These are phyloP conservation scores for Plectranthus barbatus DNA, from an alignment of 257 asterid species.

Conservation along the genomic window DNA sequence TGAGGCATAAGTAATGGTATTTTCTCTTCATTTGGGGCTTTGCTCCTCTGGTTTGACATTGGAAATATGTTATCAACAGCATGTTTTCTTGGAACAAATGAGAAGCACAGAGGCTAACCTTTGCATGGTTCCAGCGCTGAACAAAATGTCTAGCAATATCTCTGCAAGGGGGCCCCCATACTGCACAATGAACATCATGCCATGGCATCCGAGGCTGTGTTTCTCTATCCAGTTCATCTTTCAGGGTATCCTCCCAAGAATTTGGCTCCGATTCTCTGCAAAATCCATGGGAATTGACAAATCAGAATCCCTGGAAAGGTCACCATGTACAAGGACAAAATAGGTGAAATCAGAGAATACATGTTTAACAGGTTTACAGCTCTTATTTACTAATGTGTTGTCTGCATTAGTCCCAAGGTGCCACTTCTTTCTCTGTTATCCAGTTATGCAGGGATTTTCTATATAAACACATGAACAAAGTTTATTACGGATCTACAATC, in stretches of 20 bases:
- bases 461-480: background rate
- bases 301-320: background rate
- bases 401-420: background rate
- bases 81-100: background rate
- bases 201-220: slow-evolving; percentile 98
- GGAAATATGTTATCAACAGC: slow-evolving; percentile 22
- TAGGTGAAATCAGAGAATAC: background rate
- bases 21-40: slow-evolving; percentile 77
- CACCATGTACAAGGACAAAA: background rate
- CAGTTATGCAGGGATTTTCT: background rate
- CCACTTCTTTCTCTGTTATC: background rate
- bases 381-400: background rate
- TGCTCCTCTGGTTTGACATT: slow-evolving; percentile 57
- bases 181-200: slow-evolving; percentile 98
- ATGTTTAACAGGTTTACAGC: background rate
- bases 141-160: slow-evolving; percentile 93
- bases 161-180: slow-evolving; percentile 97
- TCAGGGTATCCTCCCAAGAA: slow-evolving; percentile 90
- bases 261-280: slow-evolving; percentile 94
- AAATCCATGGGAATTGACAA: background rate
- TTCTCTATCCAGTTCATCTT: slow-evolving; percentile 75
- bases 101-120: slow-evolving; percentile 37
- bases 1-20: slow-evolving; percentile 93
- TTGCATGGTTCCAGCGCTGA: slow-evolving; percentile 99
- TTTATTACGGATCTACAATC: background rate